These are phyloP conservation scores for Calonectria pauciramosa DNA, from an alignment of 2,329 filamentous ascomycete species.

Conservation along the genomic window DNA sequence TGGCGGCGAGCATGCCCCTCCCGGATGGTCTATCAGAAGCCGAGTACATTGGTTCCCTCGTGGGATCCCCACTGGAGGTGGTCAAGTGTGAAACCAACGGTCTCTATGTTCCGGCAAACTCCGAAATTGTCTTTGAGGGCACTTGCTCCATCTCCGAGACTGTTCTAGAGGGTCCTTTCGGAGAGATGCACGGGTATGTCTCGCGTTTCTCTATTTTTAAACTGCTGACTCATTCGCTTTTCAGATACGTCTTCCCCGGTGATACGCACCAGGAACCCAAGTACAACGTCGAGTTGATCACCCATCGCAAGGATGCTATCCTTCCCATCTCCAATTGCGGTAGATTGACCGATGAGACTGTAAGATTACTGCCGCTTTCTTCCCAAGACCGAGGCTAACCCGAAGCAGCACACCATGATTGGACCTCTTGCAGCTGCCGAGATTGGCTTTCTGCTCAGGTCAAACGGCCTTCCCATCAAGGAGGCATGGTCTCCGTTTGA, in stretches of 20 bases:
- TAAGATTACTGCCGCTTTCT: background rate
- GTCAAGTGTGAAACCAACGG: conserved; percentile 67
- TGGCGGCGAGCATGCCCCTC: conserved; percentile 64
- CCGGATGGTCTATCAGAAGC: conserved; percentile 63
- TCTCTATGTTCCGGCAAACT: conserved; percentile 62
- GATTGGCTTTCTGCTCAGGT: conserved; percentile 25
- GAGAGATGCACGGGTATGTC: conserved; percentile 51
- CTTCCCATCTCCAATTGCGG: conserved; percentile 30
- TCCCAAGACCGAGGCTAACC: background rate
- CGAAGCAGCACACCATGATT: conserved; percentile 35
- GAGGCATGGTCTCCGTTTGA: conserved; percentile 61
- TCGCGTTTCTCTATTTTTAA: too few species aligned
- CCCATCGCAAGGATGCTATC: conserved; percentile 30
- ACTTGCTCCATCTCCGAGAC: conserved; percentile 59
- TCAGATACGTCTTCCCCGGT: conserved; percentile 30
- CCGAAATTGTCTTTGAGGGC: conserved; percentile 66
- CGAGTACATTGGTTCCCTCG: conserved; percentile 62
- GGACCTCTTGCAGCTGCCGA: conserved; percentile 34
- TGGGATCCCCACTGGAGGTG: conserved; percentile 59
- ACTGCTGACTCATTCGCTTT: too few species aligned
- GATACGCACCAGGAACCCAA: conserved; percentile 24
- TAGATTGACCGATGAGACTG: conserved; percentile 31
- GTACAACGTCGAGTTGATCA: conserved; percentile 25
- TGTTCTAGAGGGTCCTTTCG: conserved; percentile 63
- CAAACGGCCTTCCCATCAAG: conserved; percentile 56